Conservation (phyloP, 1,284 basidiomycete species). For the Afroboletus lepidellus region DNA sequence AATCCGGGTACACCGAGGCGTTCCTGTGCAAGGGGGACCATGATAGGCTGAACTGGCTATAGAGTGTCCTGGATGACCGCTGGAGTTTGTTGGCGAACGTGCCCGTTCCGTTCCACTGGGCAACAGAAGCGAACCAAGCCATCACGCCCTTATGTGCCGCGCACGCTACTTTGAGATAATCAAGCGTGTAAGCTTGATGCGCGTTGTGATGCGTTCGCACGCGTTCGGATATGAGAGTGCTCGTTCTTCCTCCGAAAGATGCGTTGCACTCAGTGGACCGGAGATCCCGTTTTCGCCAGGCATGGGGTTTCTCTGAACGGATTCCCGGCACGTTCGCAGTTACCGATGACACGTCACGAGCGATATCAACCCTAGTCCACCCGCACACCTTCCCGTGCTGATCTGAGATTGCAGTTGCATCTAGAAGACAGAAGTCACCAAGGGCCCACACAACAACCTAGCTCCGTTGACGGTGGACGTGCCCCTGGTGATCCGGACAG, state of each 20-base stretch:
- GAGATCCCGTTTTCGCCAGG: slow-evolving; percentile 11
- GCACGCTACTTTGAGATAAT: slow-evolving; percentile 16
- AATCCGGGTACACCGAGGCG: slow-evolving; percentile 30
- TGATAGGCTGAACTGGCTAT: slow-evolving; percentile 27
- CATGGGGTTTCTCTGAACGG: slow-evolving; percentile 5
- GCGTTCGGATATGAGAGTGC: slow-evolving; percentile 25
- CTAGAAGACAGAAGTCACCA: slow-evolving; percentile 17
- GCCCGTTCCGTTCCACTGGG: slow-evolving; percentile 16
- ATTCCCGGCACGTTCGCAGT: slow-evolving; percentile 1
- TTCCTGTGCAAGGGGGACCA: slow-evolving; percentile 24
- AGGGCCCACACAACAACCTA: slow-evolving; percentile 4
- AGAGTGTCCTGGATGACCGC: slow-evolving; percentile 18
- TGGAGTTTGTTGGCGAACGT: slow-evolving; percentile 6
- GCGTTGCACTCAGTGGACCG: slow-evolving; percentile 6
- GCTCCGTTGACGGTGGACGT: slow-evolving; percentile 16
- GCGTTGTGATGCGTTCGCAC: slow-evolving; percentile 1
- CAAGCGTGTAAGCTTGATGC: slow-evolving; percentile 5
- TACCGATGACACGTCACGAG: too few relatives aligned
- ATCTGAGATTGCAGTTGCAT: slow-evolving; percentile 23
- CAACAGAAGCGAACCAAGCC: slow-evolving; percentile 6
- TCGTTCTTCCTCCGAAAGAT: slow-evolving; percentile 5
- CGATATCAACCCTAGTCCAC: slow-evolving; percentile 1
- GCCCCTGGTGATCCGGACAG: slow-evolving; percentile 24
- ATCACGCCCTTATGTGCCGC: slow-evolving; percentile 11
- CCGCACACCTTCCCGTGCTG: slow-evolving; percentile 3